These are phyloP conservation scores for Mixia osmundae DNA, from an alignment of 1,284 basidiomycete species.

Conservation along the genomic window DNA sequence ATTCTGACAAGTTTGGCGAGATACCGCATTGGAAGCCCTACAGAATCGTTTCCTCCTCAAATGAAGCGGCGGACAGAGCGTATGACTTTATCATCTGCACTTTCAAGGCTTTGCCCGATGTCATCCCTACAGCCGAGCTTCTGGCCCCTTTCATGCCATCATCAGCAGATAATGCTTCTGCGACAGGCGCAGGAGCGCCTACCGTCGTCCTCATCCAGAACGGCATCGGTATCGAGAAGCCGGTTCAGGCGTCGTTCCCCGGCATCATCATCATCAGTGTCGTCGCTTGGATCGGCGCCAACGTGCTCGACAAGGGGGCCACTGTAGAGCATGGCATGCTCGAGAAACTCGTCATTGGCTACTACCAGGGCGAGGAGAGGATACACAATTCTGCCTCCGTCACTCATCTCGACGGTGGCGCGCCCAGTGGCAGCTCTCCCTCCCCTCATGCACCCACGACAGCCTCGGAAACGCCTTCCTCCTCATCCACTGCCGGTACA, in stretches of 20 bases:
- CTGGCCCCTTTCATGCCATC: constrained; percentile 21
- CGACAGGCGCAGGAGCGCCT: constrained; percentile 19
- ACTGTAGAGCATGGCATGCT: too few relatives aligned
- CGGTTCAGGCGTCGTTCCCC: constrained; percentile 24
- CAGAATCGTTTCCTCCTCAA: constrained; percentile 19
- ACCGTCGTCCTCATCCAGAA: constrained; percentile 29
- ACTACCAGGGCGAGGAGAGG: too few relatives aligned
- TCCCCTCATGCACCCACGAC: too few relatives aligned
- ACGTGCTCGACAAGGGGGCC: too few relatives aligned
- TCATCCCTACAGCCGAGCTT: constrained; percentile 21
- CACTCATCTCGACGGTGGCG: too few relatives aligned
- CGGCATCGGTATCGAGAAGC: constrained; percentile 28
- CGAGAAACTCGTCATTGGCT: too few relatives aligned
- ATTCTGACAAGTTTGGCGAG: constrained; percentile 18
- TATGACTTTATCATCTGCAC: constrained; percentile 23
- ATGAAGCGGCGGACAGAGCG: constrained; percentile 19
- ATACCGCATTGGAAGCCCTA: constrained; percentile 8
- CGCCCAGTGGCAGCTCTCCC: too few relatives aligned
- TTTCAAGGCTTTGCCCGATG: constrained; percentile 24
- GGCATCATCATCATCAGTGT: constrained; percentile 26
- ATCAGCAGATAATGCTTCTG: too few relatives aligned
- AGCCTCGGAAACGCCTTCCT: too few relatives aligned
- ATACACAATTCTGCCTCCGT: too few relatives aligned
- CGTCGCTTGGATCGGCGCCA: too few relatives aligned
- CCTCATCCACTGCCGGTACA: too few relatives aligned